Evolutionary conservation across 2,329 filamentous ascomycete species (phyloP).

Genomic region (Paraconiothyrium sp.): DNA sequence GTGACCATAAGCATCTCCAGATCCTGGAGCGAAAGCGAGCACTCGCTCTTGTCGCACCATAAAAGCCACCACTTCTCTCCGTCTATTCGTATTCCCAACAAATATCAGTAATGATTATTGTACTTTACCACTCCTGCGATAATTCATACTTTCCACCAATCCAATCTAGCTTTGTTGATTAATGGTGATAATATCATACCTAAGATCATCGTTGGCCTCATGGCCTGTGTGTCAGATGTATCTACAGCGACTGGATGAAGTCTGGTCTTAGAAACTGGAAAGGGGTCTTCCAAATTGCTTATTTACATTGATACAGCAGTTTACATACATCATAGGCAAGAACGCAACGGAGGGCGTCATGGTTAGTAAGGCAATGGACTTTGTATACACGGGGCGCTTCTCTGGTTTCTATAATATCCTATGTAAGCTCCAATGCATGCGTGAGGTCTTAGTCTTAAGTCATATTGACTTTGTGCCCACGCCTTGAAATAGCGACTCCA

Average conservation of each 20-base stretch:
- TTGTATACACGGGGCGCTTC: slow-evolving; percentile 46
- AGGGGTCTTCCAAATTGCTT: not conserved
- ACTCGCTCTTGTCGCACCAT: not conserved
- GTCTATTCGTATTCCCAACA: slow-evolving; percentile 6
- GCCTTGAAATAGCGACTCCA: slow-evolving; percentile 39
- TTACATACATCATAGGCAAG: not conserved
- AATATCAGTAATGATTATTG: no score
- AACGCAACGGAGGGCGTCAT: slow-evolving; percentile 46
- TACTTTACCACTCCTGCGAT: not conserved
- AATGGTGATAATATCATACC: slow-evolving; percentile 34
- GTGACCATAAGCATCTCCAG: not conserved
- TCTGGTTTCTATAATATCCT: slow-evolving; percentile 37
- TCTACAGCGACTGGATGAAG: slow-evolving; percentile 44
- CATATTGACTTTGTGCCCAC: not conserved
- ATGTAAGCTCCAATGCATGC: not conserved
- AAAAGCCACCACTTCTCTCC: slow-evolving; percentile 30
- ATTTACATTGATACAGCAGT: not conserved
- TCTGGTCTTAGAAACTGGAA: slow-evolving; percentile 26
- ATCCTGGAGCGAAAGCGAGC: not conserved
- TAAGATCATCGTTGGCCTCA: slow-evolving; percentile 34
- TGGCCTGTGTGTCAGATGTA: slow-evolving; percentile 26
- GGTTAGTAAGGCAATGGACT: slow-evolving; percentile 50
- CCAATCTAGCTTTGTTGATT: not conserved
- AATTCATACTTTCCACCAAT: not conserved
- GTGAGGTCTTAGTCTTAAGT: slow-evolving; percentile 20